A percentile compares a stretch with the other conserved stretches of the same genome.
Conservation (phyloP, 2,329 filamentous ascomycete species). For the Cercospora brassicicola region DNA sequence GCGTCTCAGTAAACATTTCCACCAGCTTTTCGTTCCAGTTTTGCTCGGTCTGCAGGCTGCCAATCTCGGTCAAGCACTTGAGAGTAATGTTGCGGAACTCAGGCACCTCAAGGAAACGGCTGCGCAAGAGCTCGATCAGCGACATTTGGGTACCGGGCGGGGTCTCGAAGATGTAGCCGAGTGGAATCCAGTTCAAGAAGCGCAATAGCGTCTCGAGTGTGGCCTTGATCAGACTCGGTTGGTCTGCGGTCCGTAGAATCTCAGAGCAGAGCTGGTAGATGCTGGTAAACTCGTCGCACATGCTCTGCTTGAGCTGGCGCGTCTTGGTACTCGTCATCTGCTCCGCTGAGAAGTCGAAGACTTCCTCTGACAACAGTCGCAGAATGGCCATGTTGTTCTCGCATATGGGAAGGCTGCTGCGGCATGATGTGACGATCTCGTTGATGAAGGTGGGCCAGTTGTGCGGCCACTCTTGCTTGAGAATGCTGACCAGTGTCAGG, state of each 20-base stretch:
- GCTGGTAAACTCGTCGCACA: conserved; percentile 97
- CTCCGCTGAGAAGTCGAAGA: conserved; percentile 97
- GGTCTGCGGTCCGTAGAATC: conserved; percentile 84
- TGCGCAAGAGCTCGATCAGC: conserved; percentile 90
- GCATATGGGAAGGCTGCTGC: conserved; percentile 93
- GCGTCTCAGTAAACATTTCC: conserved; percentile 96
- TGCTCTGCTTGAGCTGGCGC: conserved; percentile 92
- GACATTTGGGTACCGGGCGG: conserved; percentile 53
- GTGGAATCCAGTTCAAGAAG: conserved; percentile 98
- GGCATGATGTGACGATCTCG: conserved; percentile 95
- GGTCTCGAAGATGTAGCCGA: conserved; percentile 98
- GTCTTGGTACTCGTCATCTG: conserved; percentile 99
- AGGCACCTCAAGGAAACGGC: conserved; percentile 85
- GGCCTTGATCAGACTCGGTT: conserved; percentile 88
- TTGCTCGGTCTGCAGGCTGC: conserved; percentile 80
- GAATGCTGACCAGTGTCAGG: conserved; percentile 90
- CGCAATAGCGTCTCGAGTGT: conserved; percentile 92
- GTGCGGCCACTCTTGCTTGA: conserved; percentile 99
- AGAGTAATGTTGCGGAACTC: conserved; percentile 97
- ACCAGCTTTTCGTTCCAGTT: conserved; percentile 94
- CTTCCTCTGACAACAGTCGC: conserved; percentile 90
- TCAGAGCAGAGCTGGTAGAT: conserved; percentile 98
- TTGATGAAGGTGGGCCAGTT: conserved; percentile 99
- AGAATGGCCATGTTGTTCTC: conserved; percentile 99
- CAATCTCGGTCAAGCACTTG: conserved; percentile 96